A percentile compares a stretch with the other conserved stretches of the same genome.
These are phyloP conservation scores for Raffaelea deltoideospora DNA, from an alignment of 2,329 filamentous ascomycete species.

Conservation along the genomic window DNA sequence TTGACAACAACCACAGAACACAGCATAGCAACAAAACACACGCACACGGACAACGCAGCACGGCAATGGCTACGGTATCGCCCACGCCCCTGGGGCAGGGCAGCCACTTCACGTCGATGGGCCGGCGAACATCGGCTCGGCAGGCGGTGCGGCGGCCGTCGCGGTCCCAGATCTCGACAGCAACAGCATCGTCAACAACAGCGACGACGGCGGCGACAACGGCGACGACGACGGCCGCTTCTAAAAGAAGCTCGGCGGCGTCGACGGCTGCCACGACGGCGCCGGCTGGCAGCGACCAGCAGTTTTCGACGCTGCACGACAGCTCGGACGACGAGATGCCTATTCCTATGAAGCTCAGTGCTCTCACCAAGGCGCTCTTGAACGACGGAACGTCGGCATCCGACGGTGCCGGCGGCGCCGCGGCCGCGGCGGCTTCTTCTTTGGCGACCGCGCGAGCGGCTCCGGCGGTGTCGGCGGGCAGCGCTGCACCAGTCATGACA, in stretches of 20 bases:
- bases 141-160: slow-evolving; percentile 38
- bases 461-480: slow-evolving; percentile 11
- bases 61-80: slow-evolving; percentile 35
- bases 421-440: background rate
- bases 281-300: slow-evolving; percentile 17
- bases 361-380: slow-evolving; percentile 75
- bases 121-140: slow-evolving; percentile 38
- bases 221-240: slow-evolving; percentile 5
- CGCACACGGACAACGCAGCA: background rate
- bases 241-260: slow-evolving; percentile 4
- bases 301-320: slow-evolving; percentile 47
- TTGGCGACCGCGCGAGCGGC: too few species aligned
- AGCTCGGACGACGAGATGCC: slow-evolving; percentile 92
- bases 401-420: slow-evolving; percentile 16
- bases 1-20: background rate
- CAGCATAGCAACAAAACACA: too few species aligned
- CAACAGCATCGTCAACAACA: slow-evolving; percentile 11
- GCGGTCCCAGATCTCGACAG: slow-evolving; percentile 26
- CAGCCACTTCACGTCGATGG: slow-evolving; percentile 27
- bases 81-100: slow-evolving; percentile 37
- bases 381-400: slow-evolving; percentile 41
- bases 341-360: slow-evolving; percentile 84
- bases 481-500: slow-evolving; percentile 27
- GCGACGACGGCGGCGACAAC: slow-evolving; percentile 9
- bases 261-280: background rate